Evolutionary conservation across 768 basidiomycete genomes (phyloP), one percentile per base, ranked within the genome.

Genomic region (Galerina sulciceps): DNA sequence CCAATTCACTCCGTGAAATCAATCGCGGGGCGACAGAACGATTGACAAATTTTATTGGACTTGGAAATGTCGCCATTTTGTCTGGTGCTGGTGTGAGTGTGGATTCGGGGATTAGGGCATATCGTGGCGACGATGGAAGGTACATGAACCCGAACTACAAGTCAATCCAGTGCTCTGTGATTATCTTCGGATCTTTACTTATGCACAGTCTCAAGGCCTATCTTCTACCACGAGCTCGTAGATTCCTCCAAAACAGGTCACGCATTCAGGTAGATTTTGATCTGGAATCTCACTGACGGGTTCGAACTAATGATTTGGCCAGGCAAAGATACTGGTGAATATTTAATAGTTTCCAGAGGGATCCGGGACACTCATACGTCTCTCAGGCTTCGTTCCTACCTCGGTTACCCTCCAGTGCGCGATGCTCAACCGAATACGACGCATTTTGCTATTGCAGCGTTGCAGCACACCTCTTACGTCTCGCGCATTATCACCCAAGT

Each of bases 21-120:
- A 10, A 67, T 79, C 69, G 76, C 35, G 83, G 81, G 58, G 90
- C 90, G 10, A 73, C 85, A 45, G 78, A 87, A 31, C 82, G 84
- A 52, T 81, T 92, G 54, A 76, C 85, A 4, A 70, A 78, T 2
- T 96, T 96, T 65, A 72, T 96, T 17, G 74, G 79, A 0, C 75
- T 79, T 4, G 93, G 93, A n/a, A 88, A 85, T 71, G 85, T 85
- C 47, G 76, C 88, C 0, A 76, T 94, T 14, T 71, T 98, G 54
- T 95, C 94, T 0, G 95, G 95, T 2, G 96, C 96, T 0, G 96
- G 96, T 6, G 92, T 97, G 63, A 93, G 91, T 70, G 95, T 98
- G 26, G 96, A 98, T 72, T 93, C 91, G 23, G 96, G 96, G 44
- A 96, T 99, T 59, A 81, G 93, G 63, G 94, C 95, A n/a, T 97